Conservation (phyloP, 2,329 filamentous ascomycete species). For the Sporothrix brunneoviolacea region DNA sequence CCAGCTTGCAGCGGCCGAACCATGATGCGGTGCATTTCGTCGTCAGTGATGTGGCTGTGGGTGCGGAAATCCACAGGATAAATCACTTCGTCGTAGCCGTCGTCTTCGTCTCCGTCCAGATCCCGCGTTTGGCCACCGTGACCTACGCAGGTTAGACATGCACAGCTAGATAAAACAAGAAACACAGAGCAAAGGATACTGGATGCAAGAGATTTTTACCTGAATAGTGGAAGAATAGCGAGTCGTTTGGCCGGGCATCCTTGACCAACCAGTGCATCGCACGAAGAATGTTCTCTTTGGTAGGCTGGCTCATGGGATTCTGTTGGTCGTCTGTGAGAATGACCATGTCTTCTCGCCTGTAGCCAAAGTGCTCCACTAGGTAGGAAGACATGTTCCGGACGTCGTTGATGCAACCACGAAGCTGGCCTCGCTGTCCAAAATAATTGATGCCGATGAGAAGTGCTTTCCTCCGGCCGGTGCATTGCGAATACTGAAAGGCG, state of each 20-base stretch:
- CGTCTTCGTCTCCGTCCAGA: conserved; percentile 71
- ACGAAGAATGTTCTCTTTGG: conserved; percentile 87
- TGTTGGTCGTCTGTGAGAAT: conserved; percentile 94
- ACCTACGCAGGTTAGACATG: conserved; percentile 35
- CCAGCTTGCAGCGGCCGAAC: conserved; percentile 72
- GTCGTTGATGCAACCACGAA: conserved; percentile 93
- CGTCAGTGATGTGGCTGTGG: conserved; percentile 66
- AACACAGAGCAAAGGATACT: neutral
- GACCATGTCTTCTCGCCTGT: conserved; percentile 95
- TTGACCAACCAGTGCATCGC: conserved; percentile 99
- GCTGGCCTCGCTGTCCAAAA: conserved; percentile 81
- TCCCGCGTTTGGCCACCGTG: conserved; percentile 79
- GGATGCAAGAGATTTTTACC: too few species aligned
- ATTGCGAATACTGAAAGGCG: conserved; percentile 84
- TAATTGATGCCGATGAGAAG: conserved; percentile 95
- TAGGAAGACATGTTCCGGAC: conserved; percentile 96
- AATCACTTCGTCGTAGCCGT: conserved; percentile 77
- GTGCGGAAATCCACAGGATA: conserved; percentile 77
- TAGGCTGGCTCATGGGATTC: conserved; percentile 94
- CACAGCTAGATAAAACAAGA: neutral
- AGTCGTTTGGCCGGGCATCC: conserved; percentile 86
- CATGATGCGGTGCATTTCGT: conserved; percentile 71
- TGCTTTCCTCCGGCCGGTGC: conserved; percentile 81
- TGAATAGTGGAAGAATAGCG: conserved; percentile 95
- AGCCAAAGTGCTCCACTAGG: conserved; percentile 80